phyloP scores from a whole-genome alignment of 495 filamentous ascomycete species.

The Aspergillus mulundensis region DNA sequence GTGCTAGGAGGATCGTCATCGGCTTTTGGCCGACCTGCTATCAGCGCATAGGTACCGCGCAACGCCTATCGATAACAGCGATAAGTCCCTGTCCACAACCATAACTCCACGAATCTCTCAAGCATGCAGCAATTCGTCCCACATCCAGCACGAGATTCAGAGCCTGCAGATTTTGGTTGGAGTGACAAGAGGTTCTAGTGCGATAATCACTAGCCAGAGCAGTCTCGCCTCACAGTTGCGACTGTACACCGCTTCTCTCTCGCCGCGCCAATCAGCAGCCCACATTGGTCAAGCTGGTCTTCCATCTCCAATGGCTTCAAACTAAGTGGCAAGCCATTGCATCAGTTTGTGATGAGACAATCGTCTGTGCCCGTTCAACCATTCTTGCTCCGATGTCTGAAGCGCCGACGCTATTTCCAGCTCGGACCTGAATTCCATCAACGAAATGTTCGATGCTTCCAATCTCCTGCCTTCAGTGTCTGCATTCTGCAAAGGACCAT shows the following conservation, averaged over 20 bases:
- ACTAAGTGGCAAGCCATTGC: slow-evolving; percentile 15
- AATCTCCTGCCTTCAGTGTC: background rate
- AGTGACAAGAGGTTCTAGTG: background rate
- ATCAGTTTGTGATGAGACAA: slow-evolving; percentile 18
- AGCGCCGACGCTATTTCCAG: slow-evolving; percentile 6
- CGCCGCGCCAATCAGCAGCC: slow-evolving; percentile 14
- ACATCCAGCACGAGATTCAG: background rate
- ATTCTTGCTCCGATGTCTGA: slow-evolving; percentile 3
- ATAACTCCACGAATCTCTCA: background rate
- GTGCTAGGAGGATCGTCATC: background rate
- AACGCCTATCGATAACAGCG: background rate
- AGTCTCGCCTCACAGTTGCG: background rate
- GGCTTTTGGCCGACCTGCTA: too few relatives aligned
- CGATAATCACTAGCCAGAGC: background rate
- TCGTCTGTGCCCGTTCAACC: slow-evolving; percentile 5
- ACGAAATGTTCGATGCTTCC: background rate
- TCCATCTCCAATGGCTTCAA: slow-evolving; percentile 2
- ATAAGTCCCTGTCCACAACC: background rate
- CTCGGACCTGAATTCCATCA: background rate
- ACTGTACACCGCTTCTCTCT: slow-evolving; percentile 19
- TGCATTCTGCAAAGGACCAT: background rate
- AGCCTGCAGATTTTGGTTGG: background rate
- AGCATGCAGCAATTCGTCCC: background rate
- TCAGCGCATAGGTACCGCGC: too few relatives aligned
- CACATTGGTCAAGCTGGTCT: slow-evolving; percentile 1